phyloP scores from a whole-genome alignment of 257 asterid species.

The Gynochthodes officinalis region DNA sequence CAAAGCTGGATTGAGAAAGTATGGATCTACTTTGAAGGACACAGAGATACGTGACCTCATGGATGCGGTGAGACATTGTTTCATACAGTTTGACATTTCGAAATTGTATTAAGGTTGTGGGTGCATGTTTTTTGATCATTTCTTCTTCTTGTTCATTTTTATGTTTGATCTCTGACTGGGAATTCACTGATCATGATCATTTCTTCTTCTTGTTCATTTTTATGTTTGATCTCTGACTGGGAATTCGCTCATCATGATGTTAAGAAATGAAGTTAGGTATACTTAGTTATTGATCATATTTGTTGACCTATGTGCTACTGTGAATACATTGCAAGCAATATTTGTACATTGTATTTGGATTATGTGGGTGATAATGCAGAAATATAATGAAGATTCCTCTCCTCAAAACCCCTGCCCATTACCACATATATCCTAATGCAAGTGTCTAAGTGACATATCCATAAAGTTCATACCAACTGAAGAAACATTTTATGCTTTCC shows the following conservation, averaged over 20 bases:
- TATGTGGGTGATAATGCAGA: no score
- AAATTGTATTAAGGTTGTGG: neutral
- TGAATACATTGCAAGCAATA: neutral
- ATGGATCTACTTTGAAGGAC: conserved; percentile 86
- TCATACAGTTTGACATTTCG: conserved; percentile 1
- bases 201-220: neutral
- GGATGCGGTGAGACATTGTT: conserved; percentile 68
- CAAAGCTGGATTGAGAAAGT: conserved; percentile 85
- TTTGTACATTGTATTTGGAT: no score
- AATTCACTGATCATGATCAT: no score
- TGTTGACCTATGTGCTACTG: neutral
- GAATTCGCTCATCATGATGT: neutral
- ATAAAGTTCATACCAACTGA: neutral
- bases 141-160: neutral
- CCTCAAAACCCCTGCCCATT: no score
- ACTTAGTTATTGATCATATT: neutral
- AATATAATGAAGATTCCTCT: no score
- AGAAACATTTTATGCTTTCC: neutral
- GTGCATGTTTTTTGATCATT: neutral
- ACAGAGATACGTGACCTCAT: conserved; percentile 86
- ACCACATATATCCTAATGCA: neutral
- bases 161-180: neutral
- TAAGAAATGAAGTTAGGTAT: neutral
- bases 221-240: neutral
- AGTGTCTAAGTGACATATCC: neutral